Evolutionary conservation across 768 basidiomycete genomes (phyloP), one percentile per base, ranked within the genome.

Genomic region (Pulveroboletus ravenelii): DNA sequence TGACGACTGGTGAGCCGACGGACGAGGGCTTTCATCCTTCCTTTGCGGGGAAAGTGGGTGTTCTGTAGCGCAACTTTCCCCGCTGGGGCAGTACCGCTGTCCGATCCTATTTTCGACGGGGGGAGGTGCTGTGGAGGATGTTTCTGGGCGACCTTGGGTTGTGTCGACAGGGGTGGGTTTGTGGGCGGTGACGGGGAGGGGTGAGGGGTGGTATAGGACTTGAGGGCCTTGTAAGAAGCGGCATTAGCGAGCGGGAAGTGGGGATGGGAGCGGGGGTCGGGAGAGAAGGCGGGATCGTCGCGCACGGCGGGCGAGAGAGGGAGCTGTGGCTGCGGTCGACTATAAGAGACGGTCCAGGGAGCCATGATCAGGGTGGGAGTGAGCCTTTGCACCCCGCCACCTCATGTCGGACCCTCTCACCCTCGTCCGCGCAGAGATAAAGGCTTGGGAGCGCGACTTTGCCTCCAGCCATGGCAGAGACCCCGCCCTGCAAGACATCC

Each of bases 381-480:
- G 20, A 23, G 20, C 20, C 4, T 27, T 6, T 27, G 25, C 20
- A 23, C 25, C 25, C 23, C 25, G 25, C 6, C 13, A 31, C 30
- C 44, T 17, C 34, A 45, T 66, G 62, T 41, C 54, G 13, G 41
- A 54, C 34, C 12, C 45, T 9, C 53, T 67, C 34, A 37, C 47
- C 0, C 55, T 72, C 42, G 68, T 90, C 31, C 79, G 81, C 10
- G 71, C 82, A 52, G 82, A 91, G 62, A 81, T 92, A 53, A 92
- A 92, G 66, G 53, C 71, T 38, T 92, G 88, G 83, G 89, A 91
- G 61, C 82, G 82, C 53, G 72, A 73, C 17, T 92, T 89, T 67
- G 79, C 74, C 50, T 66, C 70, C 0, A 59, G 56, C 0, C 71
- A 88, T 63, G 78, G 76, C 36, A 75, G 78, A 53, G 76, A 79